Percentiles rank a stretch among this genome's conserved stretches.
These are phyloP conservation scores for Fusarium nisikadoi DNA, from an alignment of 2,329 filamentous ascomycete species.

Conservation along the genomic window DNA sequence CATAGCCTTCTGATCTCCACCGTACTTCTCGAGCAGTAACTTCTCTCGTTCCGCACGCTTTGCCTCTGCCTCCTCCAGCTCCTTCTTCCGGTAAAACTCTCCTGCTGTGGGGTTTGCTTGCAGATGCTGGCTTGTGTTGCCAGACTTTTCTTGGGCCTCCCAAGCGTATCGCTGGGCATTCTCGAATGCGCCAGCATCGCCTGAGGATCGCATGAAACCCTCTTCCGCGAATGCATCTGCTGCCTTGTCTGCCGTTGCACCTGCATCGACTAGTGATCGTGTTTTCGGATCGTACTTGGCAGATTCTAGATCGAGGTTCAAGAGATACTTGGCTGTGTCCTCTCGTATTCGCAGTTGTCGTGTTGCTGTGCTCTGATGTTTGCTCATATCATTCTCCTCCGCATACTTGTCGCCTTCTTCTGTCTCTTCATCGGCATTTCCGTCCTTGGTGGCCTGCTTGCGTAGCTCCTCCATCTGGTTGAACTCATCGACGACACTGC, in stretches of 20 bases:
- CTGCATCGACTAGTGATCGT: constrained; percentile 86
- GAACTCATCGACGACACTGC: constrained; percentile 87
- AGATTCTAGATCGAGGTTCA: constrained; percentile 94
- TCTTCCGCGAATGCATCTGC: constrained; percentile 90
- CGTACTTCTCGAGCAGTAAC: constrained; percentile 83
- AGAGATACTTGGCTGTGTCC: constrained; percentile 95
- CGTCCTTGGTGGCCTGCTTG: constrained; percentile 61
- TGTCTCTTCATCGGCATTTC: constrained; percentile 62
- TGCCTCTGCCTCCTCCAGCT: constrained; percentile 76
- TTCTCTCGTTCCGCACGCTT: constrained; percentile 76
- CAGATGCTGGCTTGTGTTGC: constrained; percentile 83
- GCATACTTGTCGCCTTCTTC: constrained; percentile 81
- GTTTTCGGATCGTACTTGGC: constrained; percentile 99
- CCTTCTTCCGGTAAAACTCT: constrained; percentile 83
- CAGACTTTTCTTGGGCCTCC: constrained; percentile 89
- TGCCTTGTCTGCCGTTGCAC: constrained; percentile 81
- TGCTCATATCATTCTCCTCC: constrained; percentile 96
- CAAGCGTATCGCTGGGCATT: constrained; percentile 90
- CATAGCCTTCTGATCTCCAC: constrained; percentile 67
- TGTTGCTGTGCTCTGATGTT: constrained; percentile 90
- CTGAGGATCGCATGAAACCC: constrained; percentile 87
- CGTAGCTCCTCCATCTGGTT: constrained; percentile 83
- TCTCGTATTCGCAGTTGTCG: constrained; percentile 91
- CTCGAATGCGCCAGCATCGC: constrained; percentile 93
- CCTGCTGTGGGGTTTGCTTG: constrained; percentile 97